Percentiles rank a stretch among this genome's conserved stretches.
phyloP scores from a whole-genome alignment of 225 moss, liverwort and hornwort genomes.

The Bryum argenteum region DNA sequence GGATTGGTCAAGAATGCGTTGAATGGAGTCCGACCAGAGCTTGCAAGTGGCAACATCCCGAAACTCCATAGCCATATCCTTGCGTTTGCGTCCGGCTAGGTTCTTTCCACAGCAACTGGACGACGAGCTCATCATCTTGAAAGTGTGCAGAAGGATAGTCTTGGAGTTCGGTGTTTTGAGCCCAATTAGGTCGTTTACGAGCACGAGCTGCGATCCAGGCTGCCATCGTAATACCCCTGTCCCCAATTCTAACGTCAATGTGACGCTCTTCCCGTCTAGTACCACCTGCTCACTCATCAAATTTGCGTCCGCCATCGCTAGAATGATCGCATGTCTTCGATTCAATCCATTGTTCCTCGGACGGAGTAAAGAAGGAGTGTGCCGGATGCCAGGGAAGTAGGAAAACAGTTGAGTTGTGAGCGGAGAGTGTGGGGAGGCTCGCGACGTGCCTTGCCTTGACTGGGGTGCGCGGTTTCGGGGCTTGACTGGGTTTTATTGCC shows the following conservation, averaged over 20 bases:
- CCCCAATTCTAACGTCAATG: slow-evolving; percentile 20
- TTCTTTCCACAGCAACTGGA: slow-evolving; percentile 29
- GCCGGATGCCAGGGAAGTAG: too few relatives aligned
- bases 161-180: slow-evolving; percentile 30
- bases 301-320: slow-evolving; percentile 38
- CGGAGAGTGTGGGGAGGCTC: too few relatives aligned
- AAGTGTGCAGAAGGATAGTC: slow-evolving; percentile 42
- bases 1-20: slow-evolving; percentile 42
- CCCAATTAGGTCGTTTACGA: slow-evolving; percentile 49
- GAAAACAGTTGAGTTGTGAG: too few relatives aligned
- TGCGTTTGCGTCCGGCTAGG: slow-evolving; percentile 37
- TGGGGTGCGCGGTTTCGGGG: too few relatives aligned
- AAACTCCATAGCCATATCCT: slow-evolving; percentile 45
- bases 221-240: slow-evolving; percentile 44
- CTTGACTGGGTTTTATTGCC: too few relatives aligned
- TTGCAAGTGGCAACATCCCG: slow-evolving; percentile 13
- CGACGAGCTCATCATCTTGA: slow-evolving; percentile 23
- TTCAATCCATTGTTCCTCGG: too few relatives aligned
- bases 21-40: slow-evolving; percentile 38
- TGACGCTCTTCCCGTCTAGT: slow-evolving; percentile 36
- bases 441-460: too few relatives aligned
- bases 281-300: slow-evolving; percentile 34
- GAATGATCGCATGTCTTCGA: background rate
- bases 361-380: too few relatives aligned
- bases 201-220: slow-evolving; percentile 27